phyloP scores from a whole-genome alignment of 2,329 filamentous ascomycete species.

The Amauroascus niger region DNA sequence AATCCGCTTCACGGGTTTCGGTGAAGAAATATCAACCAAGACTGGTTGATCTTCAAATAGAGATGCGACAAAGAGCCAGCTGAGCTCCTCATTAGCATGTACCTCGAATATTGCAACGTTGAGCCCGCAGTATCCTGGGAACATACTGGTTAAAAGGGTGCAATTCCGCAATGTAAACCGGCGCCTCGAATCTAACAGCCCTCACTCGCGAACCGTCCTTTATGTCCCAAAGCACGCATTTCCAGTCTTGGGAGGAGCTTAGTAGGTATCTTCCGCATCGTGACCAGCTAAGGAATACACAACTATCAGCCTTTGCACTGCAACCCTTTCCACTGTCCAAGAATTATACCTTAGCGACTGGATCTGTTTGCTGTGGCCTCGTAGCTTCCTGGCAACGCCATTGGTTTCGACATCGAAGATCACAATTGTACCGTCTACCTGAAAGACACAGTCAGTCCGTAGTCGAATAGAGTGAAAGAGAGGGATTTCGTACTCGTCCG shows the following conservation, averaged over 20 bases:
- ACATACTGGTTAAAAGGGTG: conserved; percentile 77
- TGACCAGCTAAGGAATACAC: conserved; percentile 67
- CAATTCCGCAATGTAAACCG: conserved; percentile 90
- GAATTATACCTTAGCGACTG: conserved; percentile 62
- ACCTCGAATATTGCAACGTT: neutral
- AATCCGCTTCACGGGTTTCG: conserved; percentile 61
- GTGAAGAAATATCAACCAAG: conserved; percentile 67
- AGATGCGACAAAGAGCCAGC: conserved; percentile 76
- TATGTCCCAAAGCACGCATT: conserved; percentile 91
- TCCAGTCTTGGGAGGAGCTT: conserved; percentile 92
- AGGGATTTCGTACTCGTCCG: conserved; percentile 54
- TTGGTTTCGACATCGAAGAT: conserved; percentile 98
- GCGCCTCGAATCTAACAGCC: conserved; percentile 82
- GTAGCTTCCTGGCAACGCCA: conserved; percentile 86
- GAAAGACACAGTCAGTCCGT: neutral
- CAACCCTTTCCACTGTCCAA: neutral
- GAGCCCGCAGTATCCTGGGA: conserved; percentile 21
- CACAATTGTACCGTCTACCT: conserved; percentile 80
- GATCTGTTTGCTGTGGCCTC: conserved; percentile 86
- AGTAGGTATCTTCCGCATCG: conserved; percentile 81
- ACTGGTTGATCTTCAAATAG: conserved; percentile 89
- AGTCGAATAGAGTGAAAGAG: neutral
- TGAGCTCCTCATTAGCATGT: conserved; percentile 28
- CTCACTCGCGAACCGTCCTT: conserved; percentile 61
- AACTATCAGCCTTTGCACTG: neutral